Base-by-base conservation (phyloP, 768 basidiomycete genomes). In the Amyloporia xantha region DNA sequence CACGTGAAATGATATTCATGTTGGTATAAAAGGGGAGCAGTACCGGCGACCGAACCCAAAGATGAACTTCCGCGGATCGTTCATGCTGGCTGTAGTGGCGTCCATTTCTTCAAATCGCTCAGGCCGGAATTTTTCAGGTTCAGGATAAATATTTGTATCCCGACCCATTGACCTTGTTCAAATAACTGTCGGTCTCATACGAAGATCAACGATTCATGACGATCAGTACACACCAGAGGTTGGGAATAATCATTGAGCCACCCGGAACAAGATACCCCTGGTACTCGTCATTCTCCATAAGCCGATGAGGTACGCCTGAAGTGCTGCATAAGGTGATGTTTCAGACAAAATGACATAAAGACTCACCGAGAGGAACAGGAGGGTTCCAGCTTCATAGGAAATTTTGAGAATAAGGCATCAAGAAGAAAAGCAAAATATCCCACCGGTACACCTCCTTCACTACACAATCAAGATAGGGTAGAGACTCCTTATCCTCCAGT, bases 401-500 rank as follows among this genome's bases (percentile, higher is more conserved):
- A 56, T 39, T n/a, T 53, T 47, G 6, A 43, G 50, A 5, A 55
- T 47, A 23, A 59, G 51, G 26, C 49, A 47, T 30, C 54, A 44
- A 21, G 9, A 35, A 23, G 45, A 17, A 6, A 35, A 23, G 44
- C 15, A 1, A 47, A 36, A n/a, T 56, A 19, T 6, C 15, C 48
- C 39, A 50, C 49, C 49, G 28, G 10, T 35, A 36, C 20, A 69
- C 62, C 48, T 73, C 71, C 26, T 66, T 59, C n/a, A 59, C 59
- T 15, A 74, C 36, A 1, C 69, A 67, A 21, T 68, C 66, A n/a
- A n/a, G n/a, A n/a, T n/a, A n/a, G n/a, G n/a, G n/a, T n/a, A n/a
- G n/a, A n/a, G 58, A 58, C 7, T 59, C 59, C 27, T 66, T 59
- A 48, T 74, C 72, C 13, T 57, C 56, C 47, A 66, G 64, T 9